Evolutionary conservation across 129 eudicot species (phyloP).

Genomic region (Kitagawia praeruptora): DNA sequence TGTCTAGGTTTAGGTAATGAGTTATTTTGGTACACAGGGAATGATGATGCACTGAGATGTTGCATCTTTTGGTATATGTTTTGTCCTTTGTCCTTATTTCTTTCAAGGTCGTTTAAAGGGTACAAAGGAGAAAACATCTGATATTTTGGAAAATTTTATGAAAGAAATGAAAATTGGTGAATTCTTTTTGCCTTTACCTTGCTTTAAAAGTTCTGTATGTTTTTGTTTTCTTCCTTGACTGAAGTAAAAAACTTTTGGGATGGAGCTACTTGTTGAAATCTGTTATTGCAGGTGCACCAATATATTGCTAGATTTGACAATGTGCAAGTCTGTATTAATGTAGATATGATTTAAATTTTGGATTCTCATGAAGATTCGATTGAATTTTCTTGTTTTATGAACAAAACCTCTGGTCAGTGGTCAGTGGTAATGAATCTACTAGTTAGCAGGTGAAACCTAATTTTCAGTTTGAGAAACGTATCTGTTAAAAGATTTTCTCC

Average conservation of each 20-base stretch:
- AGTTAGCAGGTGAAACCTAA: no score
- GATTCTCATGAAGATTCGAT: no score
- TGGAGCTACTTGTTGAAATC: no score
- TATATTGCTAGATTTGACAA: background rate
- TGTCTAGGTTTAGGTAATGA: conserved; percentile 7
- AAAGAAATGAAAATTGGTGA: background rate
- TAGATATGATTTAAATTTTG: no score
- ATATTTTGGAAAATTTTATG: conserved; percentile 2
- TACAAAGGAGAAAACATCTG: conserved; percentile 2
- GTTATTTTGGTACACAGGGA: conserved; percentile 4
- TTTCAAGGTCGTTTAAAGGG: conserved; percentile 11
- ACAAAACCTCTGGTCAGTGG: no score
- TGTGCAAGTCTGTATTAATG: background rate
- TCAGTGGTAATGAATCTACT: no score
- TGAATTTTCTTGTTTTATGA: no score
- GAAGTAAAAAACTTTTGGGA: background rate
- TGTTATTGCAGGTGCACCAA: background rate
- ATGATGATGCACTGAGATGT: conserved; percentile 6
- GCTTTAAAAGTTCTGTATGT: background rate
- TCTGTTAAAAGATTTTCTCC: no score
- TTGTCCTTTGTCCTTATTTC: conserved; percentile 2
- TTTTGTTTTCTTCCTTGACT: background rate
- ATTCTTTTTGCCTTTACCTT: background rate
- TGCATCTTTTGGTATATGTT: conserved; percentile 13
- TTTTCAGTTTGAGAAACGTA: no score